These are phyloP conservation scores for Peterozyma xylosa DNA, from an alignment of 805 yeast species.

Conservation along the genomic window DNA sequence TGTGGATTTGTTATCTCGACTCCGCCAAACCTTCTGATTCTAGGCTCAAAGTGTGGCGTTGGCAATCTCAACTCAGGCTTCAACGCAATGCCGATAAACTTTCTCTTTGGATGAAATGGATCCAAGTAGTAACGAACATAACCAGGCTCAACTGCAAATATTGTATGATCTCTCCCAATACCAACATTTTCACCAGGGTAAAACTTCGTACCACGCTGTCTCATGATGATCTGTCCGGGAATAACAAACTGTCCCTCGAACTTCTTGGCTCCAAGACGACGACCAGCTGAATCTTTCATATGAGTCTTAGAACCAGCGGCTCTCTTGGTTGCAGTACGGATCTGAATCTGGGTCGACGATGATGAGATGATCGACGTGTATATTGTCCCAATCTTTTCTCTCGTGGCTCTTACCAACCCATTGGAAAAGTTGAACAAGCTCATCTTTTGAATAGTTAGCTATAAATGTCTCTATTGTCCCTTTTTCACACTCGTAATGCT, in stretches of 20 bases:
- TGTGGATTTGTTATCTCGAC: conserved; percentile 40
- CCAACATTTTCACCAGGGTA: conserved; percentile 90
- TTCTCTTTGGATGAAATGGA: conserved; percentile 93
- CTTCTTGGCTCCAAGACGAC: conserved; percentile 85
- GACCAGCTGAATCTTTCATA: conserved; percentile 91
- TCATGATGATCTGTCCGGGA: conserved; percentile 80
- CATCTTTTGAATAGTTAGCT: background rate
- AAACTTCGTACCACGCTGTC: conserved; percentile 93
- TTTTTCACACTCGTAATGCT: too few species aligned
- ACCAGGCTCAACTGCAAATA: conserved; percentile 89
- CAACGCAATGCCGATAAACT: conserved; percentile 83
- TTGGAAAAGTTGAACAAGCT: conserved; percentile 2
- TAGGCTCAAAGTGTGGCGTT: conserved; percentile 85
- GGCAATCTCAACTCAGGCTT: conserved; percentile 61
- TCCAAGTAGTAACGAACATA: conserved; percentile 85
- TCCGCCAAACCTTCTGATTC: conserved; percentile 78
- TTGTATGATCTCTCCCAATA: conserved; percentile 91
- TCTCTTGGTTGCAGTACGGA: conserved; percentile 88
- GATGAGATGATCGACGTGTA: conserved; percentile 1
- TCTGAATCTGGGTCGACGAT: conserved; percentile 22
- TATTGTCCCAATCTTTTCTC: conserved; percentile 4
- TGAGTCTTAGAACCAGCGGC: conserved; percentile 94
- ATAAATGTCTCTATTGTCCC: background rate
- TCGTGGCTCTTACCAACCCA: conserved; percentile 5
- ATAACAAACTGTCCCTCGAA: conserved; percentile 71